phyloP scores from a whole-genome alignment of 345 rosid genomes.

The Bruguiera gymnorhiza region DNA sequence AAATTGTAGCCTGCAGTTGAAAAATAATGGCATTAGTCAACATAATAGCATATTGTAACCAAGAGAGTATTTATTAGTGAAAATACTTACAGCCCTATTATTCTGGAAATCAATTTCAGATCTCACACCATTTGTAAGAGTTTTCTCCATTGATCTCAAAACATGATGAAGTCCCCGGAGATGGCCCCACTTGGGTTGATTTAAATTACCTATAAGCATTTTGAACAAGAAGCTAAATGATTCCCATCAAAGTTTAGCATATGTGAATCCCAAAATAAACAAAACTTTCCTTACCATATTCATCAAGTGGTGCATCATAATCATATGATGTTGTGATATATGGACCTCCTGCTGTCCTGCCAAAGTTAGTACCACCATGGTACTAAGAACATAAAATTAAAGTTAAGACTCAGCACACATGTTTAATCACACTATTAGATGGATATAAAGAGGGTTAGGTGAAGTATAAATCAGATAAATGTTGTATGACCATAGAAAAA shows the following conservation, averaged over 20 bases:
- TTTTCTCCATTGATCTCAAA: constrained; percentile 11
- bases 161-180: constrained; percentile 8
- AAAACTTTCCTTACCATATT: constrained; percentile 12
- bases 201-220: constrained; percentile 4
- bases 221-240: background rate
- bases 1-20: constrained; percentile 27
- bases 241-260: background rate
- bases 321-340: constrained; percentile 17
- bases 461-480: too few species aligned
- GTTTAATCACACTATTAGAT: too few species aligned
- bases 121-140: background rate
- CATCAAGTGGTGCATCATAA: constrained; percentile 27
- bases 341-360: constrained; percentile 17
- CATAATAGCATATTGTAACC: too few species aligned
- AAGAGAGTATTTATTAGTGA: background rate
- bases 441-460: too few species aligned
- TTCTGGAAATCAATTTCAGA: background rate
- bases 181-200: constrained; percentile 23
- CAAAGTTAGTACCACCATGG: constrained; percentile 27
- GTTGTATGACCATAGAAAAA: too few species aligned
- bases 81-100: background rate
- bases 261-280: background rate
- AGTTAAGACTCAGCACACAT: too few species aligned
- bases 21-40: background rate
- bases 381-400: constrained; percentile 4